Percentiles rank a stretch among this genome's conserved stretches.
These are phyloP conservation scores for Huntiella abstrusa DNA, from an alignment of 2,329 filamentous ascomycete species.

Conservation along the genomic window DNA sequence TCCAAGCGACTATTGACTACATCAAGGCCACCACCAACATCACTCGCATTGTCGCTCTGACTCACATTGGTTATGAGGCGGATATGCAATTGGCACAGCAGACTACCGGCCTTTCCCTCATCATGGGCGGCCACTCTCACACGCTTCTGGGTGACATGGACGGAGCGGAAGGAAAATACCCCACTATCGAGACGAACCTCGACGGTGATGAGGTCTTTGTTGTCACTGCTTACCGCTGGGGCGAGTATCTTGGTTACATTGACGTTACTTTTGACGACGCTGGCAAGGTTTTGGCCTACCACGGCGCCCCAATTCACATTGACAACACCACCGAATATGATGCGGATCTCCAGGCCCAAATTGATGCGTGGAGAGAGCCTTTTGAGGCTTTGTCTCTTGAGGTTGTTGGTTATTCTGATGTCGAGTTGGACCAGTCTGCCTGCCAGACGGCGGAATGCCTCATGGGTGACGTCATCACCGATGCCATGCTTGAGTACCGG, in stretches of 20 bases:
- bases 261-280: slow-evolving; percentile 42
- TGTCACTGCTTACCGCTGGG: slow-evolving; percentile 50
- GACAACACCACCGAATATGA: slow-evolving; percentile 42
- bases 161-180: slow-evolving; percentile 40
- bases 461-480: slow-evolving; percentile 34
- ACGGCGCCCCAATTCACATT: slow-evolving; percentile 44
- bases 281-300: slow-evolving; percentile 43
- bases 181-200: slow-evolving; percentile 40
- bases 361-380: slow-evolving; percentile 37
- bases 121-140: slow-evolving; percentile 44
- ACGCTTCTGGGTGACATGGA: slow-evolving; percentile 41
- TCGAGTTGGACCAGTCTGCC: slow-evolving; percentile 37
- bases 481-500: slow-evolving; percentile 44
- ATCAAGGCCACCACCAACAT: slow-evolving; percentile 43
- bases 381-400: slow-evolving; percentile 41
- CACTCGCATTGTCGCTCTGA: slow-evolving; percentile 45
- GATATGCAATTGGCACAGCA: slow-evolving; percentile 40
- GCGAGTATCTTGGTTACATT: slow-evolving; percentile 49
- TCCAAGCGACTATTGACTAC: slow-evolving; percentile 42
- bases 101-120: slow-evolving; percentile 46
- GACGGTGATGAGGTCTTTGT: slow-evolving; percentile 49
- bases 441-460: slow-evolving; percentile 41
- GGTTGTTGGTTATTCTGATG: slow-evolving; percentile 34
- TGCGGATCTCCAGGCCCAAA: slow-evolving; percentile 33
- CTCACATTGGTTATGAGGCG: slow-evolving; percentile 47